Percentiles rank a stretch among this genome's conserved stretches.
Conservation (phyloP, 371 early-diverging fungal species). For the Actinomucor elegans region DNA sequence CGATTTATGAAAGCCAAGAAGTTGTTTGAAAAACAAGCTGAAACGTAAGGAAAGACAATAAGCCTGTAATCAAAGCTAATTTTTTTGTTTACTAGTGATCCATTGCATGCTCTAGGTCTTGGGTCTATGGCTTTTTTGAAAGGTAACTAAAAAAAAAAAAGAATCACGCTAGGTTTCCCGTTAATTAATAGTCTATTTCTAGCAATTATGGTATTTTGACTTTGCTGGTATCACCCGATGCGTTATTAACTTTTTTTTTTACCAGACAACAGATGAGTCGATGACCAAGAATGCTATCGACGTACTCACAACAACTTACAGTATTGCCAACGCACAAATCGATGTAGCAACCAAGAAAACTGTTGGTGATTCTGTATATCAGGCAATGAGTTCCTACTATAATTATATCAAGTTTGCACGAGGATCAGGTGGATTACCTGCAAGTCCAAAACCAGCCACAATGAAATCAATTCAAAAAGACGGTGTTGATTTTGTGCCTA, state of each 20-base stretch:
- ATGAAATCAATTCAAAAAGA: slow-evolving; percentile 32
- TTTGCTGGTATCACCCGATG: no score
- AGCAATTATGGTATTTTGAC: slow-evolving; percentile 37
- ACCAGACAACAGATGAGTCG: slow-evolving; percentile 53
- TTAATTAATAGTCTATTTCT: slow-evolving; percentile 6
- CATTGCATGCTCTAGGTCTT: slow-evolving; percentile 47
- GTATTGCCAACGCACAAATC: slow-evolving; percentile 59
- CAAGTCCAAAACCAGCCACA: slow-evolving; percentile 43
- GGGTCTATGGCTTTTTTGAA: slow-evolving; percentile 55
- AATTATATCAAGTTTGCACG: slow-evolving; percentile 48
- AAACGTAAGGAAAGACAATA: slow-evolving; percentile 14
- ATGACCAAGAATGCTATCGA: slow-evolving; percentile 58
- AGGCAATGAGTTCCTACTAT: slow-evolving; percentile 43
- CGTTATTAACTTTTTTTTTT: not conserved
- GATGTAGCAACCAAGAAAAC: slow-evolving; percentile 60
- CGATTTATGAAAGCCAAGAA: slow-evolving; percentile 55
- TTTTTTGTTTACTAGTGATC: slow-evolving; percentile 30
- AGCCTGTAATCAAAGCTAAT: not conserved
- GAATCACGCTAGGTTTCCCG: not conserved
- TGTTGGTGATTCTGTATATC: slow-evolving; percentile 41
- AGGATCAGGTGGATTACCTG: slow-evolving; percentile 30
- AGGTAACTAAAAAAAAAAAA: no score
- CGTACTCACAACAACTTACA: slow-evolving; percentile 50
- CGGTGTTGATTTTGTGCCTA: slow-evolving; percentile 46
- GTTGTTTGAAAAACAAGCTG: slow-evolving; percentile 38